These are phyloP conservation scores for Sicyos baderoa DNA, from an alignment of 306 rosid species.

Conservation along the genomic window DNA sequence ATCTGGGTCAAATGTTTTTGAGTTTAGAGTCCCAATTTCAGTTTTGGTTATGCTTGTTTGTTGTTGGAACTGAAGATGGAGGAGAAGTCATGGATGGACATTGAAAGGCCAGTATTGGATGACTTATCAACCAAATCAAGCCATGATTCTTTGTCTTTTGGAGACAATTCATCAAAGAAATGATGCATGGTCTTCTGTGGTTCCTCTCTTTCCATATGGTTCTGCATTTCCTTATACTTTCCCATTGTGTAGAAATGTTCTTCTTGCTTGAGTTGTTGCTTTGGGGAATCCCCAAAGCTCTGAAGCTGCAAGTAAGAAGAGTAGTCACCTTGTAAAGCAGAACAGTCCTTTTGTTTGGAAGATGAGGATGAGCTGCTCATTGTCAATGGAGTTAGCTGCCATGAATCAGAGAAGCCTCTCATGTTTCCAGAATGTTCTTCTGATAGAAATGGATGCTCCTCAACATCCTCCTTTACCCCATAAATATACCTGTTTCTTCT, in stretches of 20 bases:
- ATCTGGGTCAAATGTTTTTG: background rate
- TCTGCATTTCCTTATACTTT: conserved; percentile 15
- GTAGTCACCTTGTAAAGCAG: conserved; percentile 48
- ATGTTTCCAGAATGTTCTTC: conserved; percentile 60
- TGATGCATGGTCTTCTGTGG: conserved; percentile 74
- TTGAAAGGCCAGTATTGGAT: conserved; percentile 56
- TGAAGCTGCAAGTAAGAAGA: conserved; percentile 66
- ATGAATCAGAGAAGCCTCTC: conserved; percentile 66
- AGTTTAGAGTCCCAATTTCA: background rate
- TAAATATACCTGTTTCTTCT: conserved; percentile 58
- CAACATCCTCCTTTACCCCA: conserved; percentile 72
- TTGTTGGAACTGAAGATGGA: conserved; percentile 5
- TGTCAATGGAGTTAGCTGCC: conserved; percentile 71
- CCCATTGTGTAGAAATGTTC: background rate
- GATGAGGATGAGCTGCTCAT: conserved; percentile 66
- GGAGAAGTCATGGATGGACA: conserved; percentile 46
- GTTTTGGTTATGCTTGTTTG: background rate
- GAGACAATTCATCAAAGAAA: conserved; percentile 83
- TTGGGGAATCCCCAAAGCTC: conserved; percentile 11
- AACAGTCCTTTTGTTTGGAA: conserved; percentile 55
- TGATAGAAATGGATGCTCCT: conserved; percentile 71
- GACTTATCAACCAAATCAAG: conserved; percentile 83
- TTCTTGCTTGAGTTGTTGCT: conserved; percentile 1
- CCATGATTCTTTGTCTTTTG: conserved; percentile 57
- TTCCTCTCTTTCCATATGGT: conserved; percentile 40